Evolutionary conservation across 1,139 yeast species (phyloP).

Genomic region (Komagataea norvegica): DNA sequence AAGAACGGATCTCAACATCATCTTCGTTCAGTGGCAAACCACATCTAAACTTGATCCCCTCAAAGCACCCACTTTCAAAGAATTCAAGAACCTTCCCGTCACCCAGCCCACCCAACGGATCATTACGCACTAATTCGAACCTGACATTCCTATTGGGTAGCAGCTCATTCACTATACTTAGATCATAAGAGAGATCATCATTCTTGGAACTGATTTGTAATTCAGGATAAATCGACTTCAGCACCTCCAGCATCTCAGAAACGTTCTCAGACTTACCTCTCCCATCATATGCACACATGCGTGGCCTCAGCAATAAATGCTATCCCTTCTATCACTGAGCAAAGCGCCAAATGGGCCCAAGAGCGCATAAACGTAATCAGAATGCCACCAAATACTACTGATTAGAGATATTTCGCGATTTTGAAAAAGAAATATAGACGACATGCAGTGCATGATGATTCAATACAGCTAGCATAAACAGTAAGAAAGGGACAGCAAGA

Average conservation of each 20-base stretch:
- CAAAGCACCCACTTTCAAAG: neutral
- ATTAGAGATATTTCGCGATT: no score
- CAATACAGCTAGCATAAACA: no score
- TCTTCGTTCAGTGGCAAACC: neutral
- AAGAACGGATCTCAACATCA: conserved; percentile 16
- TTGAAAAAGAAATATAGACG: no score
- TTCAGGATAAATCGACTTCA: conserved; percentile 50
- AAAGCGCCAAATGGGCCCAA: no score
- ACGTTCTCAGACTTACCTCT: conserved; percentile 9
- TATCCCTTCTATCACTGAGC: no score
- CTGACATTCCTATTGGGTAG: neutral
- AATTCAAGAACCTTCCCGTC: neutral
- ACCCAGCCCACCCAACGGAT: no score
- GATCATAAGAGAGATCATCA: neutral
- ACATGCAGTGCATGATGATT: no score
- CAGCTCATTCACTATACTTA: conserved; percentile 1
- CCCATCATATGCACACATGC: conserved; percentile 12
- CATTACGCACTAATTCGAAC: neutral
- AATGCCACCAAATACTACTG: no score
- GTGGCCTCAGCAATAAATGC: no score
- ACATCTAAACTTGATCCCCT: conserved; percentile 1
- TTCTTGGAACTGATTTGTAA: conserved; percentile 22
- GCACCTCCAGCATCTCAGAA: conserved; percentile 43
- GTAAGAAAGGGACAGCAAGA: no score
- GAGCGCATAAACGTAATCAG: no score